Evolutionary conservation across 257 asterid genomes (phyloP).

Genomic region (Cynanchum wilfordii): DNA sequence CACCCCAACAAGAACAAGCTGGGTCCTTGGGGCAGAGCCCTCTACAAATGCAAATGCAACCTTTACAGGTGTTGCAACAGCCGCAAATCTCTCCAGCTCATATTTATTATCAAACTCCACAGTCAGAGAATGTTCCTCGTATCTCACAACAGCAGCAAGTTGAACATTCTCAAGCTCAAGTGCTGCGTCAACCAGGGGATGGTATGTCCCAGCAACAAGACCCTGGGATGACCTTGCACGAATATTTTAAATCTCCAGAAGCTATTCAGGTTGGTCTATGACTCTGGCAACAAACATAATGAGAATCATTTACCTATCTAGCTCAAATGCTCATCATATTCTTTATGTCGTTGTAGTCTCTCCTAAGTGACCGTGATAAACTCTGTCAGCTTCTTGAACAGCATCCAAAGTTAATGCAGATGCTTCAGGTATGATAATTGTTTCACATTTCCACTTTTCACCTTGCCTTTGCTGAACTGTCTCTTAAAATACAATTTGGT

Average conservation of each 20-base stretch:
- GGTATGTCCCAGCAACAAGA: constrained; percentile 56
- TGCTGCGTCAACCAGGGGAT: constrained; percentile 37
- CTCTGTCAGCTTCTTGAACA: constrained; percentile 93
- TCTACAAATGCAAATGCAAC: constrained; percentile 36
- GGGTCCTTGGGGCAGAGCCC: constrained; percentile 47
- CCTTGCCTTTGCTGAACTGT: neutral
- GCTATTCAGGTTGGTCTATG: constrained; percentile 62
- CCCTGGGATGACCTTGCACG: constrained; percentile 62
- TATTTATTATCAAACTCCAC: constrained; percentile 46
- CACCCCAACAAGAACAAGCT: constrained; percentile 71
- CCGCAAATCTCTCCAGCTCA: constrained; percentile 41
- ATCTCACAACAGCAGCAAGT: constrained; percentile 38
- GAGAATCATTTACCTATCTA: neutral
- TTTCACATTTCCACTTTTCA: neutral
- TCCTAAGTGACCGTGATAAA: constrained; percentile 86
- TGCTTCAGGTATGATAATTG: constrained; percentile 62
- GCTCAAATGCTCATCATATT: constrained; percentile 5
- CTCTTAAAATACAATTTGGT: no score
- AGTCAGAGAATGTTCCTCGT: constrained; percentile 40
- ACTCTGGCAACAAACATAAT: neutral
- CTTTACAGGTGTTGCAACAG: constrained; percentile 37
- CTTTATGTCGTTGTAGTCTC: constrained; percentile 41
- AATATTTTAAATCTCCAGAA: constrained; percentile 65
- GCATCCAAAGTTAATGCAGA: constrained; percentile 94
- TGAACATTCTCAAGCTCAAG: constrained; percentile 36